Evolutionary conservation across 2,329 filamentous ascomycete genomes (phyloP).

Genomic region (Pseudocercospora crystallina): DNA sequence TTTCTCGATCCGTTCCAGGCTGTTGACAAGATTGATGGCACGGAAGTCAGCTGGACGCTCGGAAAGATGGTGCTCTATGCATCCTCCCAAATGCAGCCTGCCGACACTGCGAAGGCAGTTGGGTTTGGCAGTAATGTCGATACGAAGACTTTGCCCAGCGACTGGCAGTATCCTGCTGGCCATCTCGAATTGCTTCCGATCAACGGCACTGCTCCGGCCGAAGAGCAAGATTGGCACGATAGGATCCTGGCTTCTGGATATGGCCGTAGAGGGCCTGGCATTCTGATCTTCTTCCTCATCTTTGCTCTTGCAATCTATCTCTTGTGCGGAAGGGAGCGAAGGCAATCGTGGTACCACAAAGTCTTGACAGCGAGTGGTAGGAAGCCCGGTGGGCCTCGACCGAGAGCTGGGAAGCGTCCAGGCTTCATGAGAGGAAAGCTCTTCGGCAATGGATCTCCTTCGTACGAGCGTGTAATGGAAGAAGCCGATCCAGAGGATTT

Average conservation of each 20-base stretch:
- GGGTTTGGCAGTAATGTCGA: constrained; percentile 87
- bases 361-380: constrained; percentile 46
- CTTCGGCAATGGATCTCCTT: constrained; percentile 56
- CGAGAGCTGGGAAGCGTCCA: constrained; percentile 4
- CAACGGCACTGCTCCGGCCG: constrained; percentile 44
- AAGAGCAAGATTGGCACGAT: constrained; percentile 56
- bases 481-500: constrained; percentile 74
- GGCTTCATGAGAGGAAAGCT: constrained; percentile 52
- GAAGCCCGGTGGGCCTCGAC: constrained; percentile 43
- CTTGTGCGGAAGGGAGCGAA: constrained; percentile 75
- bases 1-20: constrained; percentile 86
- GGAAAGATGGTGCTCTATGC: constrained; percentile 97
- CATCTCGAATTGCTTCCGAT: constrained; percentile 32
- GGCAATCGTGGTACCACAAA: constrained; percentile 58
- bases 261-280: constrained; percentile 67
- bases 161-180: constrained; percentile 79
- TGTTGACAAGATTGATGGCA: constrained; percentile 84
- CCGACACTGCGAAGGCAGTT: constrained; percentile 67
- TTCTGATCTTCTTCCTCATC: constrained; percentile 76
- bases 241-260: constrained; percentile 63
- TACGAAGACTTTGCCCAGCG: constrained; percentile 42
- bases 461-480: constrained; percentile 83
- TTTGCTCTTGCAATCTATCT: constrained; percentile 68
- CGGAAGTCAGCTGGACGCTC: constrained; percentile 95
- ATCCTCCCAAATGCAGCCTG: constrained; percentile 77